Base-by-base conservation (phyloP, 192 early-diverging fungal species). In the Coemansia sp. region DNA sequence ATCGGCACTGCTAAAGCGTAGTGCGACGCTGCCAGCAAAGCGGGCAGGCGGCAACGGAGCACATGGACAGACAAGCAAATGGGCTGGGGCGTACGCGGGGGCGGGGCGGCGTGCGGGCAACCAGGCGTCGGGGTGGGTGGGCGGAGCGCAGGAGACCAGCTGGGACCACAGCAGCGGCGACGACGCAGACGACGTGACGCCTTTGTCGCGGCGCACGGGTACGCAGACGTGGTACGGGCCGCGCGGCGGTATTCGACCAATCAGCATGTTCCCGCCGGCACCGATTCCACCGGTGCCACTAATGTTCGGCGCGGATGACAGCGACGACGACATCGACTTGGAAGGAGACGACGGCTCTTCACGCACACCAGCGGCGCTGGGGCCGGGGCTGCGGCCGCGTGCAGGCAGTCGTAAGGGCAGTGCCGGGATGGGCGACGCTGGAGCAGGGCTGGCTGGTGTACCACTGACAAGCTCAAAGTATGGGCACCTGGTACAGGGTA, bases 331-430 rank as follows among this genome's bases (percentile, higher is more conserved):
- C 28, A 89, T 85, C 34, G 83, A 88, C 49, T 56, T 87, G 7
- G 88, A 89, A 31, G 86, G 85, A 32, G 86, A 88, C 47, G 88
- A 88, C 25, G 84, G 80, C 4, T 82, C 80, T 9, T 73, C 74
- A 9, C 72, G 75, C 3, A 73, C 77, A 0, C 77, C 71, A 0
- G 77, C 77, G 16, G 49, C 65, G 26, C 52, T 78, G 18, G 76
- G 63, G 0, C 58, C 69, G 54, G 63, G 61, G 6, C 56, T 64
- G 54, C 50, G 54, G 27, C 67, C 54, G 54, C 75, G 51, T 10
- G 26, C 49, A 9, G 62, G 54, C 49, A 68, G 65, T 7, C 65
- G 58, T n/a, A 56, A 56, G 57, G 49, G 16, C 12, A 58, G 54
- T n/a, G 22, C 34, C n/a, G 38, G 7, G 3, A 14, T 44, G 38